Base-by-base conservation (phyloP, 805 yeast species). In the Lachancea sp. region DNA sequence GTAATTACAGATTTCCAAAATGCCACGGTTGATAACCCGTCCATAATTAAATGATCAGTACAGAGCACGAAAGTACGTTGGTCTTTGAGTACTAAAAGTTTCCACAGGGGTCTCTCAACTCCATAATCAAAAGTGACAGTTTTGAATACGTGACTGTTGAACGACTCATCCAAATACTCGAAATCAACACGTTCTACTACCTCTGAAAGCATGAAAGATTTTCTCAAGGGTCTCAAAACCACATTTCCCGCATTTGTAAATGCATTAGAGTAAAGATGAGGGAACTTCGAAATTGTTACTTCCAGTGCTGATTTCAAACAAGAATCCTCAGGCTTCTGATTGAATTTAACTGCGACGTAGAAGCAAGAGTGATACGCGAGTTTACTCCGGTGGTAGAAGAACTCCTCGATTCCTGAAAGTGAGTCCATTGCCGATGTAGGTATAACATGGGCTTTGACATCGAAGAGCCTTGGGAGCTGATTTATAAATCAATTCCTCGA, bases 321-420 rank as follows among this genome's bases (percentile, higher is more conserved):
- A 4, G 16, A 13, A 15, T 31, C 42, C 1, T 31, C 34, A 4
- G 63, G 63, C 6, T 52, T 22, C 20, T 49, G 25, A 46, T 57
- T 54, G 32, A 61, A 43, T 32, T 49, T 42, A 10, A 60, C 35
- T 0, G 54, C 57, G 1, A 58, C 27, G 27, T 46, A 55, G 40
- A 61, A 56, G 41, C 63, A 57, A 4, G 64, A 54, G 47, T 58
- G 62, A 11, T 60, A 34, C n/a, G 51, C 48, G 33, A 56, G 41
- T 16, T 46, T 38, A 37, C 62, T 57, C 47, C 66, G 54, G 20
- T 48, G 17, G 34, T 50, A 57, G 38, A 54, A 58, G 41, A 40
- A 60, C 35, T 47, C 42, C 34, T 61, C 64, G 15, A 52, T n/a
- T 2, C 54, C 49, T 1, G 51, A 50, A 2, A 55, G 38, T 15